These are phyloP conservation scores for Neltuma alba DNA, from an alignment of 306 rosid genomes.

Conservation along the genomic window DNA sequence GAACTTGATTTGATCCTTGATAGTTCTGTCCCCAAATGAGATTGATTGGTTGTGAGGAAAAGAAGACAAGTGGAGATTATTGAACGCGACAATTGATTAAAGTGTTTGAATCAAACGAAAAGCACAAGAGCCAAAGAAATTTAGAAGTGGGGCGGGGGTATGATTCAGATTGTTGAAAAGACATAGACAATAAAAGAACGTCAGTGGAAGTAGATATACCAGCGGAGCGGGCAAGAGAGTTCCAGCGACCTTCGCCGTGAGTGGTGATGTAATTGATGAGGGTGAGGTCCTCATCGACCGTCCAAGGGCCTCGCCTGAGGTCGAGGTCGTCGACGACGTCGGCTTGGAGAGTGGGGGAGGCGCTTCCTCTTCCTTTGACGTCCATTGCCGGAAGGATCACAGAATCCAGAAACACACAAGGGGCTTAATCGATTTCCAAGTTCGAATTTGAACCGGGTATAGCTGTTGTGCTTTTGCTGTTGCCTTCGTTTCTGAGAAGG, in stretches of 20 bases:
- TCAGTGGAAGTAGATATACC: slow-evolving; percentile 17
- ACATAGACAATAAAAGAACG: neutral
- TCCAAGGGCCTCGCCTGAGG: slow-evolving; percentile 95
- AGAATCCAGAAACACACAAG: neutral
- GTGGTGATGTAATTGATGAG: slow-evolving; percentile 87
- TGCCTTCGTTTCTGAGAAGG: neutral
- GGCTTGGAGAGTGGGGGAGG: slow-evolving; percentile 8
- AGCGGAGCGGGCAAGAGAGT: slow-evolving; percentile 83
- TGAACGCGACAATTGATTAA: slow-evolving; percentile 37
- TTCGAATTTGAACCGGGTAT: neutral
- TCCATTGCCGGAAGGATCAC: slow-evolving; percentile 47
- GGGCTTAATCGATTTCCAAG: neutral
- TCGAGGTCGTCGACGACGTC: slow-evolving; percentile 52
- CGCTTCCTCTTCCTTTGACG: slow-evolving; percentile 12
- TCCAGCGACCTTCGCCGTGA: slow-evolving; percentile 99
- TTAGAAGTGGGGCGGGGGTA: neutral
- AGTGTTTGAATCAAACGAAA: neutral
- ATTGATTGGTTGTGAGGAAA: slow-evolving; percentile 42
- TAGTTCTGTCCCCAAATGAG: neutral
- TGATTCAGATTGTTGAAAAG: neutral
- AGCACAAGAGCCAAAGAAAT: neutral
- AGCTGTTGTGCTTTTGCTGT: neutral
- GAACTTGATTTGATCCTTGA: neutral
- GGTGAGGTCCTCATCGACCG: slow-evolving; percentile 83
- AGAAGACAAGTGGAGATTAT: slow-evolving; percentile 33